Evolutionary conservation across 306 rosid genomes (phyloP).

Genomic region (Cucumis sativus): DNA sequence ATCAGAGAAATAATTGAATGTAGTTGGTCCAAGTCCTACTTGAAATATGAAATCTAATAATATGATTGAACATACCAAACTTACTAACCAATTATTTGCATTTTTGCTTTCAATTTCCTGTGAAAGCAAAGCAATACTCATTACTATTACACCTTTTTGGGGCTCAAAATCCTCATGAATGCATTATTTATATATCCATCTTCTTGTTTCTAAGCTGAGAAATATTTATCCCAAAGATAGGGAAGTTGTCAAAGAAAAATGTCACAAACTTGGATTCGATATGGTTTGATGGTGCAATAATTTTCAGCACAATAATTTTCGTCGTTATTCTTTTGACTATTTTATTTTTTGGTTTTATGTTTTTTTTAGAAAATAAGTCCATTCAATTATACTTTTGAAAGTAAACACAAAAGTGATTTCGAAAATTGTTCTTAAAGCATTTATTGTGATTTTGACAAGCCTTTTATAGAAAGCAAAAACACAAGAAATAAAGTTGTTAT

Average conservation of each 20-base stretch:
- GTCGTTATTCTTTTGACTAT: not conserved
- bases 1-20: not conserved
- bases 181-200: not conserved
- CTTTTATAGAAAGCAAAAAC: not conserved
- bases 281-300: not conserved
- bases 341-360: not conserved
- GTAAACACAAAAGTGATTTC: not conserved
- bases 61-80: not conserved
- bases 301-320: no score
- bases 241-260: not conserved
- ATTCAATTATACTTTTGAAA: not conserved
- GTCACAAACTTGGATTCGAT: not conserved
- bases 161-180: not conserved
- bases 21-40: not conserved
- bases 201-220: not conserved
- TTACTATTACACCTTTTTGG: not conserved
- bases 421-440: not conserved
- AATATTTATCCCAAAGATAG: not conserved
- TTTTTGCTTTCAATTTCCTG: not conserved
- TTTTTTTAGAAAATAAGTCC: not conserved
- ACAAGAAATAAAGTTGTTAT: not conserved
- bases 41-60: not conserved
- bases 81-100: not conserved
- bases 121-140: not conserved
- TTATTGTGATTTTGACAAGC: not conserved